These are phyloP conservation scores for Prunus dulcis DNA, from an alignment of 306 rosid genomes.

Conservation along the genomic window DNA sequence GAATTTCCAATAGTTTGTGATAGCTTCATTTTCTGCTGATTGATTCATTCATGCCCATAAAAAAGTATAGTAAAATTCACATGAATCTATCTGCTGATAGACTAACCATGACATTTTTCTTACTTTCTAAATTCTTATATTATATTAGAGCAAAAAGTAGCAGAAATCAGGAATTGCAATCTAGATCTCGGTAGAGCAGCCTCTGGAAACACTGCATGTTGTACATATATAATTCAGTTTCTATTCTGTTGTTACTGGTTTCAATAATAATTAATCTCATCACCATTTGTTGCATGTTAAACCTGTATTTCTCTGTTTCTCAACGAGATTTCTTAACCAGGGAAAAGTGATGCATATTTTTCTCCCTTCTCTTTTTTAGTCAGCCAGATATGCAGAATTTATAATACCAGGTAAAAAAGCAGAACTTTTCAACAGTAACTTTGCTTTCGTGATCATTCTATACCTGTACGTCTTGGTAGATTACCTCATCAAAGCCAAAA, in stretches of 20 bases:
- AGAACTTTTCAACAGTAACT: not conserved
- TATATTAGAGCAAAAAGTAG: not conserved
- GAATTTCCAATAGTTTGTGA: not conserved
- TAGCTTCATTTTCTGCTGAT: not conserved
- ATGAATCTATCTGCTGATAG: not conserved
- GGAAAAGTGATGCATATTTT: not conserved
- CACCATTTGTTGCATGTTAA: not conserved
- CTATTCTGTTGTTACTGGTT: not conserved
- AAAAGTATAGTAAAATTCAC: too few species aligned
- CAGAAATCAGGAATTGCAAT: not conserved
- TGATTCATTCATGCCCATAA: not conserved
- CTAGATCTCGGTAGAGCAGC: not conserved
- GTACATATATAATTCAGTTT: not conserved
- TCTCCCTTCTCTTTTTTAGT: not conserved
- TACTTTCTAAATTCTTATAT: not conserved
- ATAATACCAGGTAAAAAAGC: not conserved
- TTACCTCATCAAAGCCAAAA: not conserved
- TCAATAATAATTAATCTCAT: not conserved
- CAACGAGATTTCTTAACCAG: not conserved
- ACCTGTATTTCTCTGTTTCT: not conserved
- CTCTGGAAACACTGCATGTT: not conserved
- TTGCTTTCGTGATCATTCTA: not conserved
- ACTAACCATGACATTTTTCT: not conserved
- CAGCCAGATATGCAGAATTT: not conserved
- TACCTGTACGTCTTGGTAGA: not conserved